phyloP scores from a whole-genome alignment of 2,329 filamentous ascomycete species.

The Cercospora berteroae region DNA sequence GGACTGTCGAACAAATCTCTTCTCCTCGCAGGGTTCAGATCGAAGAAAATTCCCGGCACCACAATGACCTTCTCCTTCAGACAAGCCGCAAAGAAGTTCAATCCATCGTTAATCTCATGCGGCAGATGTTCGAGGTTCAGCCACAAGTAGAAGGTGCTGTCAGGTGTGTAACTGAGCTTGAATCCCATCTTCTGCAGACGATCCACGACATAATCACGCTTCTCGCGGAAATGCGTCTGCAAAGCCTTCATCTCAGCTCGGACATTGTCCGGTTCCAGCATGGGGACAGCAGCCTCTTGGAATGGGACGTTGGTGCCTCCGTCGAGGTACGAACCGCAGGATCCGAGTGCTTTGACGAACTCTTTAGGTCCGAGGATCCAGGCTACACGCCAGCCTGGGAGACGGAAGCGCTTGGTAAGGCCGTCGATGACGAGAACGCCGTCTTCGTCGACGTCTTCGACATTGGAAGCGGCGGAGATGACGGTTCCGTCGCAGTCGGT shows the following conservation, averaged over 20 bases:
- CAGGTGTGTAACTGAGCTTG: slow-evolving; percentile 71
- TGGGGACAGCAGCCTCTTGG: slow-evolving; percentile 86
- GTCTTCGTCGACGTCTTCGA: slow-evolving; percentile 84
- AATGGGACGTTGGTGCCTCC: slow-evolving; percentile 93
- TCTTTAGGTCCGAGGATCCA: slow-evolving; percentile 92
- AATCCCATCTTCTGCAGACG: slow-evolving; percentile 85
- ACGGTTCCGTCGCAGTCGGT: slow-evolving; percentile 86
- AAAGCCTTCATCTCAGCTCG: slow-evolving; percentile 83
- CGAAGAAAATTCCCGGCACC: slow-evolving; percentile 96
- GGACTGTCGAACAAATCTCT: slow-evolving; percentile 91
- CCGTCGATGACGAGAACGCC: slow-evolving; percentile 88
- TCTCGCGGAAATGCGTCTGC: slow-evolving; percentile 84
- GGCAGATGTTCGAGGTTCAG: slow-evolving; percentile 65
- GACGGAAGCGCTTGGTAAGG: slow-evolving; percentile 91
- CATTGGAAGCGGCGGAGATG: slow-evolving; percentile 84
- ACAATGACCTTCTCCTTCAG: slow-evolving; percentile 93
- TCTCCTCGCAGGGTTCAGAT: slow-evolving; percentile 84
- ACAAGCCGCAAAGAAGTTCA: slow-evolving; percentile 96
- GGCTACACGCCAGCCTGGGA: slow-evolving; percentile 93
- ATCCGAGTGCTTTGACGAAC: slow-evolving; percentile 89
- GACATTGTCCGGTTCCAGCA: slow-evolving; percentile 85
- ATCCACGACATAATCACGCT: slow-evolving; percentile 85
- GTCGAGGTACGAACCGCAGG: slow-evolving; percentile 90
- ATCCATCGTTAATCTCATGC: slow-evolving; percentile 79
- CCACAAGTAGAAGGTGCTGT: slow-evolving; percentile 94